phyloP scores from a whole-genome alignment of 208 protist genomes.

The Trypanosoma vivax region DNA sequence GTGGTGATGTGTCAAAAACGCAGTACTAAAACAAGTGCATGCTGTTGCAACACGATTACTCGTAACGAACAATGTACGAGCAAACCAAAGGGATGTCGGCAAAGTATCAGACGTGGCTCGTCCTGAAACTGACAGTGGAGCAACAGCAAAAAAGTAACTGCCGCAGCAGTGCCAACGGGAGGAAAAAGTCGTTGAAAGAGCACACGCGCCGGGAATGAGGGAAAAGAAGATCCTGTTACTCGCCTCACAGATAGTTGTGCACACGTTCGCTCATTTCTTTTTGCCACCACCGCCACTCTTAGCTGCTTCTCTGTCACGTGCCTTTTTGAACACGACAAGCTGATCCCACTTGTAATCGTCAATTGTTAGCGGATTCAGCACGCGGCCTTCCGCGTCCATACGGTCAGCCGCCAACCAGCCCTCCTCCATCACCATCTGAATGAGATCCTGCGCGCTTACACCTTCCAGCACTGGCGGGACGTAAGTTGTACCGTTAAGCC shows the following conservation, averaged over 20 bases:
- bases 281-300: constrained; percentile 17
- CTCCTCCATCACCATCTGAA: constrained; percentile 91
- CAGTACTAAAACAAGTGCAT: too few species aligned
- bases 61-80: too few species aligned
- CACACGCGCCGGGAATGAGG: too few species aligned
- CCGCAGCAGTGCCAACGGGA: too few species aligned
- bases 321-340: constrained; percentile 85
- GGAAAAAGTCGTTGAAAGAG: too few species aligned
- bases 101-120: too few species aligned
- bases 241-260: not conserved
- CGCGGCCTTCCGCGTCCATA: constrained; percentile 73
- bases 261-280: constrained; percentile 25
- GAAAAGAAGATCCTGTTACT: too few species aligned
- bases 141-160: too few species aligned
- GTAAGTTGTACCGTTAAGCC: constrained; percentile 82
- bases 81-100: too few species aligned
- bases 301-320: constrained; percentile 59
- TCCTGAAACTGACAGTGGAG: too few species aligned
- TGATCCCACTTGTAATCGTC: constrained; percentile 91
- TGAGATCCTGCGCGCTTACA: constrained; percentile 65
- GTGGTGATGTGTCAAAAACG: too few species aligned
- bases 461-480: constrained; percentile 81
- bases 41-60: too few species aligned
- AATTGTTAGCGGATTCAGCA: constrained; percentile 79
- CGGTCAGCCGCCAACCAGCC: constrained; percentile 82